phyloP scores from a whole-genome alignment of 345 rosid species.

The Sonneratia alba region DNA sequence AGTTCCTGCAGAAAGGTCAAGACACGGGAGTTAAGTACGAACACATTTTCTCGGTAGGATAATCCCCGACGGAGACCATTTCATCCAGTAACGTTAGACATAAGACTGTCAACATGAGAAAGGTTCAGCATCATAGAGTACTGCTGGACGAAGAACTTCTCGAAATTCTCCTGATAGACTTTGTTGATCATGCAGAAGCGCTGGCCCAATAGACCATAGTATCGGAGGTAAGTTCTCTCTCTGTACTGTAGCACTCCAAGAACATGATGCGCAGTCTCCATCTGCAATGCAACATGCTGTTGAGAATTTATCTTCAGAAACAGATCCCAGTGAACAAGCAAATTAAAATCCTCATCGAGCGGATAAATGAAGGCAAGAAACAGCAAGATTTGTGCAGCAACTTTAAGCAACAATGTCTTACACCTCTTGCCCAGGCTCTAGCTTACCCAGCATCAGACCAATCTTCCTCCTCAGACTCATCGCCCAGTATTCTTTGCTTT shows the following conservation, averaged over 20 bases:
- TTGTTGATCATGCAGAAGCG: conserved; percentile 93
- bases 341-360: not conserved
- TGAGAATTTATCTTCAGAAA: not conserved
- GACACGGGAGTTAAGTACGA: not conserved
- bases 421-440: conserved; percentile 98
- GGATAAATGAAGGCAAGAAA: not conserved
- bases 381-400: not conserved
- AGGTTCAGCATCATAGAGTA: conserved; percentile 56
- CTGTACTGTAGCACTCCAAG: conserved; percentile 90
- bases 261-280: conserved; percentile 91
- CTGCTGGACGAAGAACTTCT: conserved; percentile 82
- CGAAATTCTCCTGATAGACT: conserved; percentile 83
- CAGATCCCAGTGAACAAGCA: not conserved
- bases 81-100: not conserved
- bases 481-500: conserved; percentile 78
- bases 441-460: conserved; percentile 64
- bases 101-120: not conserved
- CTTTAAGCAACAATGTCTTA: conserved; percentile 15
- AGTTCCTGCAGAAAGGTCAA: conserved; percentile 49
- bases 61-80: no score
- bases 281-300: conserved; percentile 40
- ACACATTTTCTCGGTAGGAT: not conserved
- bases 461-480: conserved; percentile 72
- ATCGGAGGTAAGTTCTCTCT: conserved; percentile 89
- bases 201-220: conserved; percentile 85